Base-by-base conservation (phyloP, 2,329 filamentous ascomycete species). In the Claviceps paspali region DNA sequence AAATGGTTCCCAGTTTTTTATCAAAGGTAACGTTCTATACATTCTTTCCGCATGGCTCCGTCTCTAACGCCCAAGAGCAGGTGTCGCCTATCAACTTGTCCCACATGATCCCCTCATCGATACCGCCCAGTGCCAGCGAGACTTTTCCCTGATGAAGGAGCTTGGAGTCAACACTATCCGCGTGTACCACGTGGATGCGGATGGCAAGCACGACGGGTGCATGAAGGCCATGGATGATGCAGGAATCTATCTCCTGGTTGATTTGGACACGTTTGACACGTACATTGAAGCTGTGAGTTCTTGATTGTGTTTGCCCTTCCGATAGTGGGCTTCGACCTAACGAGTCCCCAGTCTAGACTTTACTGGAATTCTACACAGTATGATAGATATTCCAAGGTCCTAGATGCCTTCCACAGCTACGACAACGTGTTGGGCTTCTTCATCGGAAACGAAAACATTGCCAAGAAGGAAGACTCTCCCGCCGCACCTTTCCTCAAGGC, bases 361-460 rank as follows among this genome's bases (percentile, higher is more conserved):
- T 67, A 67, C 41, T 93, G 85, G 84, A 87, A 79, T 48, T 52
- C 75, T 47, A 73, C 71, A 6, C 81, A 91, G 60, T 71, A 75
- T 47, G 64, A 77, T 39, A 67, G 67, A 22, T 91, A 82, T 57
- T 62, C 70, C 32, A 67, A 68, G 36, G 82, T 87, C 46, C 73
- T 91, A 64, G 84, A 92, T 52, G 68, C 73, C 24, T 88, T 91
- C 57, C 71, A 80, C 31, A 59, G 68, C 34, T 93, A 80, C 54
- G 72, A 86, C 58, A 93, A 93, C 55, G 69, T 82, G 2, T 74
- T 85, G 9, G 85, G 82, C 32, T 82, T 91, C 56, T 88, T 92
- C 49, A 70, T 94, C 41, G 87, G 85, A 45, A 94, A 94, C 52
- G 86, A 94, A 56, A 80, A 91, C 41, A 76, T 93, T 49, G 80